Evolutionary conservation across 257 asterid species (phyloP).

Genomic region (Salvia hispanica): DNA sequence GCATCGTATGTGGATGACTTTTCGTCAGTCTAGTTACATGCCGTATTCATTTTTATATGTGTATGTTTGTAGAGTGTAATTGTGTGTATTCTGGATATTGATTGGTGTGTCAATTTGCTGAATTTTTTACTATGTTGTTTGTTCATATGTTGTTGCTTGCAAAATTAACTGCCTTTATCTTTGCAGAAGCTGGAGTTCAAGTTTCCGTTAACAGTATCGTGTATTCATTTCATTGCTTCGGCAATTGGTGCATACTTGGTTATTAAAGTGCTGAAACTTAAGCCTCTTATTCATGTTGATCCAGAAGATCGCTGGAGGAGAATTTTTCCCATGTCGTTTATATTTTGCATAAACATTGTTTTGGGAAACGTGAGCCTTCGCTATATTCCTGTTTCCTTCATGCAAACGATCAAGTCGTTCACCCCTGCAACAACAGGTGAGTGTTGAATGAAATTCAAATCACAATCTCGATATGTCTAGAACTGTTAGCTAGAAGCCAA

Average conservation of each 20-base stretch:
- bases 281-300: slow-evolving; percentile 68
- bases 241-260: slow-evolving; percentile 66
- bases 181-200: slow-evolving; percentile 67
- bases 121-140: slow-evolving; percentile 7
- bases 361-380: slow-evolving; percentile 80
- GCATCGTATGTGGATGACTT: not conserved
- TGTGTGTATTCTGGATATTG: not conserved
- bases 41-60: not conserved
- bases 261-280: slow-evolving; percentile 68
- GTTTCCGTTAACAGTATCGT: slow-evolving; percentile 65
- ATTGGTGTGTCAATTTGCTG: not conserved
- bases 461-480: slow-evolving; percentile 15
- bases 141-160: slow-evolving; percentile 22
- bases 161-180: slow-evolving; percentile 3
- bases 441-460: slow-evolving; percentile 23
- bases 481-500: not conserved
- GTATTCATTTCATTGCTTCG: slow-evolving; percentile 69
- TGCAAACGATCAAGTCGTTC: slow-evolving; percentile 85
- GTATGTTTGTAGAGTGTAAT: slow-evolving; percentile 13
- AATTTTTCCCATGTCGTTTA: slow-evolving; percentile 80
- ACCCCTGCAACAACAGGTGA: slow-evolving; percentile 88
- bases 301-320: slow-evolving; percentile 80
- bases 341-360: slow-evolving; percentile 76
- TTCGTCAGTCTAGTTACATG: slow-evolving; percentile 11
- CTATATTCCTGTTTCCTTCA: slow-evolving; percentile 79